Percentiles rank a stretch among this genome's conserved stretches.
Conservation (phyloP, 2,329 filamentous ascomycete species). For the Fusarium humuli region DNA sequence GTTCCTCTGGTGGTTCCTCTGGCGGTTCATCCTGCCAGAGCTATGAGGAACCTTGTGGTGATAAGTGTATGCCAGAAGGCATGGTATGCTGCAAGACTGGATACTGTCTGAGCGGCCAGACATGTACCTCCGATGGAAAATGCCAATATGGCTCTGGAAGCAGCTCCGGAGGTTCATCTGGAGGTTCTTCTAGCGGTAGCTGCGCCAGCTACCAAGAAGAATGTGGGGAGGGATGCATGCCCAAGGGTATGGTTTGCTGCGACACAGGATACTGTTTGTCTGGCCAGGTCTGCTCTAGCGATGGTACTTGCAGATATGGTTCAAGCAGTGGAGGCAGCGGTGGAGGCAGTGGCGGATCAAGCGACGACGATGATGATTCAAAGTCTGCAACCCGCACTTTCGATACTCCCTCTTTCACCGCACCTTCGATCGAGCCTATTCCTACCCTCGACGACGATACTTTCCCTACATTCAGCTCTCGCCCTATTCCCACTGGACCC, state of each 20-base stretch:
- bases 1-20: constrained; percentile 37
- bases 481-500: constrained; percentile 23
- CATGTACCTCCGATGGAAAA: constrained; percentile 39
- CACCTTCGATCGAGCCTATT: constrained; percentile 29
- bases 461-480: constrained; percentile 14
- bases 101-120: constrained; percentile 49
- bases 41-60: constrained; percentile 39
- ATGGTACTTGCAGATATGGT: constrained; percentile 31
- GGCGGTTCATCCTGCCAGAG: constrained; percentile 36
- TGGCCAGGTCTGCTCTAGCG: constrained; percentile 40
- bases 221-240: constrained; percentile 47
- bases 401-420: constrained; percentile 29
- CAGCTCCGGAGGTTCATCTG: constrained; percentile 24
- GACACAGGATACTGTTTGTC: constrained; percentile 48
- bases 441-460: constrained; percentile 18
- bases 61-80: constrained; percentile 47
- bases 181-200: constrained; percentile 26
- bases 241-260: constrained; percentile 46
- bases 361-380: constrained; percentile 15
- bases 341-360: constrained; percentile 32
- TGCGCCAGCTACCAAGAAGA: constrained; percentile 36
- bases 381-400: constrained; percentile 14
- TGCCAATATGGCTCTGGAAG: constrained; percentile 22
- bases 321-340: constrained; percentile 25
- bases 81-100: constrained; percentile 45